These are phyloP conservation scores for Fraxinus nigra DNA, from an alignment of 305 asterid genomes.

Conservation along the genomic window DNA sequence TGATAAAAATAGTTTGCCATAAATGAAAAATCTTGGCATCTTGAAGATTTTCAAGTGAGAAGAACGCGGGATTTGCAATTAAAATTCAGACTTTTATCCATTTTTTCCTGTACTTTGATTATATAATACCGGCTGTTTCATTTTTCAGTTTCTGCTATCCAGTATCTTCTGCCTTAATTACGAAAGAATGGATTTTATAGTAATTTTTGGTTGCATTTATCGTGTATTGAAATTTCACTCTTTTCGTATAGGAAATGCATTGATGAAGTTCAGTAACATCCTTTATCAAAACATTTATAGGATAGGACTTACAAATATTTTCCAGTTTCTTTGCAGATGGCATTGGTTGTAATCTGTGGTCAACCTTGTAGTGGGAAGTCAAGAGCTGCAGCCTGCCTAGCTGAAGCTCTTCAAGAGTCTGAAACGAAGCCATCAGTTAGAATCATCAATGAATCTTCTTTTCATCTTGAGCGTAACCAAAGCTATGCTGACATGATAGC, in stretches of 20 bases:
- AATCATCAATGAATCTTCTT: conserved; percentile 64
- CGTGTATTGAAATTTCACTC: not conserved
- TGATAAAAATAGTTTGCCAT: not conserved
- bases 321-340: conserved; percentile 53
- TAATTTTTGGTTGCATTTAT: not conserved
- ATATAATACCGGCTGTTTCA: not conserved
- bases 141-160: not conserved
- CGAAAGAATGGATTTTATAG: not conserved
- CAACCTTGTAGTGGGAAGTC: conserved; percentile 96
- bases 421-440: conserved; percentile 63
- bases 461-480: conserved; percentile 82
- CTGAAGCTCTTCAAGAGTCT: conserved; percentile 71
- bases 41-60: not conserved
- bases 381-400: conserved; percentile 63
- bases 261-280: not conserved
- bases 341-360: conserved; percentile 92
- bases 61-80: not conserved
- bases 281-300: not conserved
- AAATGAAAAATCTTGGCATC: not conserved
- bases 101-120: not conserved
- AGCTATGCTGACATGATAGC: conserved; percentile 78
- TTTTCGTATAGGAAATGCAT: not conserved
- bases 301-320: not conserved
- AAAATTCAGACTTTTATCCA: not conserved
- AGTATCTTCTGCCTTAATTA: not conserved